Evolutionary conservation across 1,139 yeast genomes (phyloP).

Genomic region (Candida frijolesensis): DNA sequence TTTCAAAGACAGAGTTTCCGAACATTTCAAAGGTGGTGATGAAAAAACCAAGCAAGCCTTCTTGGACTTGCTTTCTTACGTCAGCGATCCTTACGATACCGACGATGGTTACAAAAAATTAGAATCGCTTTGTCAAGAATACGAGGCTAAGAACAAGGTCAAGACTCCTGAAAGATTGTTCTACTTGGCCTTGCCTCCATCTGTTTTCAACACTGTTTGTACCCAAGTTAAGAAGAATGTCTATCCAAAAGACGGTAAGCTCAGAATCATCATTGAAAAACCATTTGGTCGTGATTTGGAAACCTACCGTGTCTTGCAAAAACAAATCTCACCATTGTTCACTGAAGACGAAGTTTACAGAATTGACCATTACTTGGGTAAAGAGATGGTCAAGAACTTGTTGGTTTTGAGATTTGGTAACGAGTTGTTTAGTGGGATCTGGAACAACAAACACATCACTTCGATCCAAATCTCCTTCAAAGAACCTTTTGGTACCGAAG

Average conservation of each 20-base stretch:
- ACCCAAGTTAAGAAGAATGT: slow-evolving; percentile 66
- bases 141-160: slow-evolving; percentile 53
- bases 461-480: slow-evolving; percentile 88
- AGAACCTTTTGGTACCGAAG: slow-evolving; percentile 97
- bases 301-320: slow-evolving; percentile 76
- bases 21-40: slow-evolving; percentile 59
- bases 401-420: slow-evolving; percentile 89
- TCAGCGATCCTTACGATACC: slow-evolving; percentile 77
- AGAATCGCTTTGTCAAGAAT: slow-evolving; percentile 53
- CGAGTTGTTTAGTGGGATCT: slow-evolving; percentile 77
- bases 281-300: slow-evolving; percentile 95
- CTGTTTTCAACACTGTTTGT: slow-evolving; percentile 83
- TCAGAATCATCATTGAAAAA: slow-evolving; percentile 90
- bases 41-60: slow-evolving; percentile 62
- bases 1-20: slow-evolving; percentile 64
- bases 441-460: slow-evolving; percentile 80
- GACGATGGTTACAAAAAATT: slow-evolving; percentile 70
- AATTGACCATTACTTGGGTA: slow-evolving; percentile 96
- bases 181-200: slow-evolving; percentile 94
- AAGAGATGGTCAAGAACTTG: slow-evolving; percentile 96
- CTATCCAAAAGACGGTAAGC: slow-evolving; percentile 65
- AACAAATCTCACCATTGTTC: slow-evolving; percentile 79
- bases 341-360: slow-evolving; percentile 89
- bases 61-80: slow-evolving; percentile 64
- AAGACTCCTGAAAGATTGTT: slow-evolving; percentile 67